Evolutionary conservation across 2,329 filamentous ascomycete species (phyloP).

Genomic region (Epichloe amarillans): DNA sequence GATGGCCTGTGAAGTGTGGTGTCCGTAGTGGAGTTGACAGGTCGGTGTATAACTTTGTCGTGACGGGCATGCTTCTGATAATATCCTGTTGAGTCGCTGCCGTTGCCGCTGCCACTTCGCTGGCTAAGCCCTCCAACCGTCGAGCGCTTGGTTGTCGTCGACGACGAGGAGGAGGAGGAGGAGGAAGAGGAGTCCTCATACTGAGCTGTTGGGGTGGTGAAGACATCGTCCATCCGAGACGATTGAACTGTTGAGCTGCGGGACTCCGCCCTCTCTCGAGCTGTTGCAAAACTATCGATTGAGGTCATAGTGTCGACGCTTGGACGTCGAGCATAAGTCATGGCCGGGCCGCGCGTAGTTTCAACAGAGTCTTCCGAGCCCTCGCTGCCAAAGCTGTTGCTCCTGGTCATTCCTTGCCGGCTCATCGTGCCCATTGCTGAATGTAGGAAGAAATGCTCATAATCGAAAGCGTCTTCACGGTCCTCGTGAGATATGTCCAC

Average conservation of each 20-base stretch:
- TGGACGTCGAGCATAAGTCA: conserved; percentile 23
- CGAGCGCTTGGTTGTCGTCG: conserved; percentile 11
- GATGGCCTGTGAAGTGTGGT: conserved; percentile 38
- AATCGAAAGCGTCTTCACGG: conserved; percentile 89
- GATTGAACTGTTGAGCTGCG: conserved; percentile 17
- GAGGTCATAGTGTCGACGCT: conserved; percentile 39
- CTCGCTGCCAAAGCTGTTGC: conserved; percentile 36
- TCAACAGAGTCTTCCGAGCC: conserved; percentile 48
- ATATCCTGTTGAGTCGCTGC: conserved; percentile 12
- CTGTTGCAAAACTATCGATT: conserved; percentile 42
- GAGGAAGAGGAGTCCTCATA: conserved; percentile 6
- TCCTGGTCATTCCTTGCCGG: conserved; percentile 16
- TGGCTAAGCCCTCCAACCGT: conserved; percentile 12
- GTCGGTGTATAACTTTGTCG: conserved; percentile 28
- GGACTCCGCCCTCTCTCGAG: conserved; percentile 31
- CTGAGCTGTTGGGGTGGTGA: conserved; percentile 10
- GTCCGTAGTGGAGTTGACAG: conserved; percentile 26
- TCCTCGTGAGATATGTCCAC: conserved; percentile 67
- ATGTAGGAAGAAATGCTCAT: conserved; percentile 89
- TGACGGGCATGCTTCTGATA: conserved; percentile 12
- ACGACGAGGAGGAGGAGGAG: neutral
- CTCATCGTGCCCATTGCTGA: conserved; percentile 75
- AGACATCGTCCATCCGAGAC: conserved; percentile 9
- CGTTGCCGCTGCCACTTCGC: conserved; percentile 6
- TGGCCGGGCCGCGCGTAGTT: conserved; percentile 38